phyloP scores from a whole-genome alignment of 495 filamentous ascomycete genomes.

The Trichoderma reesei region DNA sequence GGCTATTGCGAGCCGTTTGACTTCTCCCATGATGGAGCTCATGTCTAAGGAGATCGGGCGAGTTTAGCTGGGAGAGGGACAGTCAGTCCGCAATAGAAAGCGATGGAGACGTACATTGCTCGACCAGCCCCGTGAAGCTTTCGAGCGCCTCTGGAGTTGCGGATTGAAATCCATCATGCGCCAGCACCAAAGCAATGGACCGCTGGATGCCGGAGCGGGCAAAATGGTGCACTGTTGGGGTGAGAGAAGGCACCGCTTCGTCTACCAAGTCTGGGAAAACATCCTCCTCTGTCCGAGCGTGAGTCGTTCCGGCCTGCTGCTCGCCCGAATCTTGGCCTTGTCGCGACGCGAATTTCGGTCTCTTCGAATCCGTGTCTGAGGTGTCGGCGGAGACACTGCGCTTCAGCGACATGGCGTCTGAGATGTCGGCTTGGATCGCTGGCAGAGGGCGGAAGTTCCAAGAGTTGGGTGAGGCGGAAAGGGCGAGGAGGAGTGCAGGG shows the following conservation, averaged over 20 bases:
- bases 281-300: background rate
- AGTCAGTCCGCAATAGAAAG: conserved; percentile 12
- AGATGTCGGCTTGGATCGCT: background rate
- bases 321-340: background rate
- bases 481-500: no score
- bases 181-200: conserved; percentile 28
- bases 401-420: background rate
- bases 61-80: background rate
- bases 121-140: conserved; percentile 27
- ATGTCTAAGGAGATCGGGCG: conserved; percentile 22
- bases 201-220: conserved; percentile 30
- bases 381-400: background rate
- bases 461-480: background rate
- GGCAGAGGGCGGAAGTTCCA: background rate
- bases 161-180: conserved; percentile 33
- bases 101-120: conserved; percentile 25
- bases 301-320: background rate
- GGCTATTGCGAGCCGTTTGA: conserved; percentile 25
- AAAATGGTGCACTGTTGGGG: background rate
- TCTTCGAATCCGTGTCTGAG: background rate
- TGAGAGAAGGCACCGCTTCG: background rate
- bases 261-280: background rate
- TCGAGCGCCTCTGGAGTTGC: conserved; percentile 33
- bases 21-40: conserved; percentile 19
- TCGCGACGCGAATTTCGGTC: background rate